These are phyloP conservation scores for Cryptococcus sp. DNA, from an alignment of 1,284 basidiomycete genomes.

Conservation along the genomic window DNA sequence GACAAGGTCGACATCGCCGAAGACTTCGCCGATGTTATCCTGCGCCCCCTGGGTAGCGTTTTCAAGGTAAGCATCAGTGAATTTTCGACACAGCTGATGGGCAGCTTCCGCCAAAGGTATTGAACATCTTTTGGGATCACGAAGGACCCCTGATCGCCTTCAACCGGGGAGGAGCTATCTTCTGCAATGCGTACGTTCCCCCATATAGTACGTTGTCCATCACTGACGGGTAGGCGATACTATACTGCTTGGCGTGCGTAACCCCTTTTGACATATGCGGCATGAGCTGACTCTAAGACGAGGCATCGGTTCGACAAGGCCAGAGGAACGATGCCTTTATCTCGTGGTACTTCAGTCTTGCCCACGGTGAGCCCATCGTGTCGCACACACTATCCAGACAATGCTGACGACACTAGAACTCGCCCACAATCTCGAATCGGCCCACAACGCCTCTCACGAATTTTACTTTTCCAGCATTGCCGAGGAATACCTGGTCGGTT, in stretches of 20 bases:
- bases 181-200: slow-evolving; percentile 63
- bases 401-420: slow-evolving; percentile 20
- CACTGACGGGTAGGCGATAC: slow-evolving; percentile 52
- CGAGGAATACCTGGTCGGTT: slow-evolving; percentile 54
- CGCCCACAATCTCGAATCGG: slow-evolving; percentile 40
- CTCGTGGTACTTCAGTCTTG: slow-evolving; percentile 83
- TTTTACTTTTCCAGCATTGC: slow-evolving; percentile 91
- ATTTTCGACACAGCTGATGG: slow-evolving; percentile 12
- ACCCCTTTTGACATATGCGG: not conserved
- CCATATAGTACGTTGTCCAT: not conserved
- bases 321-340: slow-evolving; percentile 64
- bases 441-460: slow-evolving; percentile 60
- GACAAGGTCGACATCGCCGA: slow-evolving; percentile 25
- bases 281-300: slow-evolving; percentile 53
- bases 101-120: slow-evolving; percentile 51
- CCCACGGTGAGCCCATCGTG: slow-evolving; percentile 61
- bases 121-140: slow-evolving; percentile 84
- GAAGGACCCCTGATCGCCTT: slow-evolving; percentile 84
- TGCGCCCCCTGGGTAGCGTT: slow-evolving; percentile 33
- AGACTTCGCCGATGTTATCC: slow-evolving; percentile 65
- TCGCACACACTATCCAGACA: not conserved
- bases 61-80: slow-evolving; percentile 31
- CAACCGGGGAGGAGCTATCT: slow-evolving; percentile 83
- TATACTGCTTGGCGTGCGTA: slow-evolving; percentile 79
- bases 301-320: slow-evolving; percentile 59